Evolutionary conservation across 1,284 basidiomycete species (phyloP).

Genomic region (Sporisorium graminicola): DNA sequence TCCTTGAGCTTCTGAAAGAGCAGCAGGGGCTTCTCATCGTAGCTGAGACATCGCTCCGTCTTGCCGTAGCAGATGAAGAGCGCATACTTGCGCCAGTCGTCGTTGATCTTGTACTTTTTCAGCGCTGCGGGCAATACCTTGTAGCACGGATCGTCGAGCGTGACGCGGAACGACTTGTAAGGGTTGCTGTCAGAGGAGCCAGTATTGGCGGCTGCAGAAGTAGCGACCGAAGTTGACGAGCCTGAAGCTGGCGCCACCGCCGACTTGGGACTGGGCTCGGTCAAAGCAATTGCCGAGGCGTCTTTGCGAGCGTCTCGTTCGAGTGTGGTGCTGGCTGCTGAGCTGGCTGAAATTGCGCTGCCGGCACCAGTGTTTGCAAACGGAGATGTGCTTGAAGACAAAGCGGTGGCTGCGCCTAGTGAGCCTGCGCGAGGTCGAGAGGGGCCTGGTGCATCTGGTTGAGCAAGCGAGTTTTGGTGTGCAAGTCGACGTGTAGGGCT

Average conservation of each 20-base stretch:
- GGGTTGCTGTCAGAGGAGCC: slow-evolving; percentile 62
- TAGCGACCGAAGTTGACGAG: slow-evolving; percentile 7
- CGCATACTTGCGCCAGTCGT: slow-evolving; percentile 98
- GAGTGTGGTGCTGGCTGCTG: slow-evolving; percentile 5
- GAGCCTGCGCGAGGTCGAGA: slow-evolving; percentile 39
- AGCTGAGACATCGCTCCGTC: slow-evolving; percentile 90
- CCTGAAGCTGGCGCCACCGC: slow-evolving; percentile 4
- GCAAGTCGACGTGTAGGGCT: slow-evolving; percentile 49
- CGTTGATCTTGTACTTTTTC: slow-evolving; percentile 99
- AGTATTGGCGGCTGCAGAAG: slow-evolving; percentile 8
- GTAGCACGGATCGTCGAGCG: slow-evolving; percentile 96
- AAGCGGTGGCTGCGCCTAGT: slow-evolving; percentile 12
- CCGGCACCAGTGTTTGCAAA: slow-evolving; percentile 9
- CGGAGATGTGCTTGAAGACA: slow-evolving; percentile 12
- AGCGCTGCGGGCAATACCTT: slow-evolving; percentile 96
- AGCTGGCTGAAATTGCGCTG: neutral
- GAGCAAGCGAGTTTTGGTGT: slow-evolving; percentile 33
- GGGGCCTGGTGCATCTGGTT: slow-evolving; percentile 22
- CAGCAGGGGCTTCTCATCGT: slow-evolving; percentile 96
- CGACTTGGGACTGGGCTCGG: slow-evolving; percentile 18
- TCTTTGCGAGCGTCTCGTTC: slow-evolving; percentile 35
- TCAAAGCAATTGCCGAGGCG: neutral
- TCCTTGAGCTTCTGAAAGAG: slow-evolving; percentile 98
- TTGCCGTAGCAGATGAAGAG: slow-evolving; percentile 98
- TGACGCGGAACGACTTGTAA: slow-evolving; percentile 71